These are phyloP conservation scores for barrel medic (Medicago truncatula) DNA, from an alignment of 306 rosid genomes.

Conservation along the genomic window MtrunA17r5.0-ANR NC_053048.1:5915001-5915500, in stretches of 20 bases:
- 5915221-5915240: conserved; percentile 81
- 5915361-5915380: conserved; percentile 93
- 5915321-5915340: conserved; percentile 74
- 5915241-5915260: conserved; percentile 79
- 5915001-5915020: background rate
- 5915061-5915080: conserved; percentile 59
- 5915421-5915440: conserved; percentile 81
- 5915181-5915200: conserved; percentile 73
- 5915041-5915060: conserved; percentile 52
- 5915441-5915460: conserved; percentile 67
- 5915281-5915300: conserved; percentile 93
- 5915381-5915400: conserved; percentile 83
- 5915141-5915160: conserved; percentile 65
- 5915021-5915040: conserved; percentile 11
- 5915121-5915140: conserved; percentile 78
- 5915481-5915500: conserved; percentile 87
- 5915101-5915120: conserved; percentile 71
- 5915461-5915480: conserved; percentile 81
- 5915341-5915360: conserved; percentile 85
- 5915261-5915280: conserved; percentile 92
- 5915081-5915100: conserved; percentile 59
- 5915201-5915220: conserved; percentile 71
- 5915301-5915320: conserved; percentile 90
- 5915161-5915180: conserved; percentile 53
- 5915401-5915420: conserved; percentile 91